Evolutionary conservation across 768 basidiomycete genomes (phyloP), one percentile per base, ranked within the genome.

Genomic region (Cubamyces sp.): DNA sequence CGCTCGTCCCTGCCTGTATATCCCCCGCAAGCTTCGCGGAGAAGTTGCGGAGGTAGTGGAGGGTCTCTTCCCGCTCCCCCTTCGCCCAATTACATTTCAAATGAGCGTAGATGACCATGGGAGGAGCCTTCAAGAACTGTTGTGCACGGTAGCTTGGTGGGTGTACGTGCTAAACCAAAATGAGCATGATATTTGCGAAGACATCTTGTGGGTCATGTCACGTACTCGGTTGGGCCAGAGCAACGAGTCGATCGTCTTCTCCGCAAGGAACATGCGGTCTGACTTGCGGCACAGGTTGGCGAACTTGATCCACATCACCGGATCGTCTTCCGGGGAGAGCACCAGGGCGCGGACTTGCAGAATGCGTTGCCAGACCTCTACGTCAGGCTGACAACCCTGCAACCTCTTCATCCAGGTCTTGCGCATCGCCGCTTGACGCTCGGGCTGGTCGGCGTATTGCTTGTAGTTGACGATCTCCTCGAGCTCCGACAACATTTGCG

Each of bases 401-500:
- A 99, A 93, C 94, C 96, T 83, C 71, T 94, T 95, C 87, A 96
- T 94, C 97, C 97, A 99, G 0, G 96, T 98, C 76, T 89, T 92
- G 50, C 92, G 83, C 80, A 96, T 94, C 3, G 90, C 87, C 61
- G 81, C 81, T 68, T 96, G 95, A n/a, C 95, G 86, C 61, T 96
- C 94, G 1, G 93, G 90, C 71, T 97, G 94, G 74, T 98, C 96
- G 21, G 89, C 90, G 66, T 88, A 87, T 73, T 96, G 91, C 74
- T 98, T 98, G 78, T 95, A 98, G 42, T 87, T 79, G 62, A 99
- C 97, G 68, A 98, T 97, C 72, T 99, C 97, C 71, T 99, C 97
- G 7, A 99, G 81, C 71, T 99, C 97, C 1, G 96, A 95, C 15
- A 99, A 81, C 93, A 98, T 96, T 76, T 99, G 97, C 0, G 97